A percentile compares a stretch with the other conserved stretches of the same genome.
phyloP scores from a whole-genome alignment of 495 filamentous ascomycete genomes.

The Podospora pseudopauciseta region DNA sequence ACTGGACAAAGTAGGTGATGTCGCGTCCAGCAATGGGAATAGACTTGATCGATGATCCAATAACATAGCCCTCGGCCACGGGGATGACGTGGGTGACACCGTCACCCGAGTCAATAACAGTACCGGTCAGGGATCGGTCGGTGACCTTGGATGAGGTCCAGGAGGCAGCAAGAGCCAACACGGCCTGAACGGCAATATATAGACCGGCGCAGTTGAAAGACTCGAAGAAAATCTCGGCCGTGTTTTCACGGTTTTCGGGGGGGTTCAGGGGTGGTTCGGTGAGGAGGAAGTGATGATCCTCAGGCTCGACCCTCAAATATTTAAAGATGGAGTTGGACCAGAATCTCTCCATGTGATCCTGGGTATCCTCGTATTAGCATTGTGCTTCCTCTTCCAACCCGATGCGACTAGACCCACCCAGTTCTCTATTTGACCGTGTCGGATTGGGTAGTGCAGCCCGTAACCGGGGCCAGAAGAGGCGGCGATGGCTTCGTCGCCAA shows the following conservation, averaged over 20 bases:
- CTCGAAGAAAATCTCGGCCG: slow-evolving; percentile 99
- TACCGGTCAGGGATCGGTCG: slow-evolving; percentile 94
- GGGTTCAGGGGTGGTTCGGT: slow-evolving; percentile 97
- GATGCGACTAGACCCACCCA: slow-evolving; percentile 57
- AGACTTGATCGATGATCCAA: slow-evolving; percentile 97
- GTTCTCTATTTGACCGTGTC: slow-evolving; percentile 97
- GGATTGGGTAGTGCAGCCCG: slow-evolving; percentile 92
- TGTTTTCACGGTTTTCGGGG: slow-evolving; percentile 97
- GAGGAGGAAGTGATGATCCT: slow-evolving; percentile 96
- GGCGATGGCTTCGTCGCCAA: slow-evolving; percentile 90
- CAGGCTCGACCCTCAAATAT: slow-evolving; percentile 94
- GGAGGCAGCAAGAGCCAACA: slow-evolving; percentile 91
- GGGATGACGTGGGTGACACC: slow-evolving; percentile 99
- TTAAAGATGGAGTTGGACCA: slow-evolving; percentile 99
- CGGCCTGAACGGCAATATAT: slow-evolving; percentile 97
- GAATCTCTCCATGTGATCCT: slow-evolving; percentile 98
- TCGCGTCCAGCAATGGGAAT: slow-evolving; percentile 96
- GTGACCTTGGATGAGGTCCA: slow-evolving; percentile 98
- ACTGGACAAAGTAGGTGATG: slow-evolving; percentile 98
- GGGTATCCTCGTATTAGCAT: slow-evolving; percentile 23
- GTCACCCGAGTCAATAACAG: slow-evolving; percentile 95
- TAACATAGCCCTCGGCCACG: slow-evolving; percentile 97
- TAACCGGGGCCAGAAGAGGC: slow-evolving; percentile 85
- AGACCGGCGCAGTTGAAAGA: slow-evolving; percentile 99
- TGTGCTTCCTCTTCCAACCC: background rate